Evolutionary conservation across 805 yeast genomes (phyloP).

Genomic region (Ogataea pini): DNA sequence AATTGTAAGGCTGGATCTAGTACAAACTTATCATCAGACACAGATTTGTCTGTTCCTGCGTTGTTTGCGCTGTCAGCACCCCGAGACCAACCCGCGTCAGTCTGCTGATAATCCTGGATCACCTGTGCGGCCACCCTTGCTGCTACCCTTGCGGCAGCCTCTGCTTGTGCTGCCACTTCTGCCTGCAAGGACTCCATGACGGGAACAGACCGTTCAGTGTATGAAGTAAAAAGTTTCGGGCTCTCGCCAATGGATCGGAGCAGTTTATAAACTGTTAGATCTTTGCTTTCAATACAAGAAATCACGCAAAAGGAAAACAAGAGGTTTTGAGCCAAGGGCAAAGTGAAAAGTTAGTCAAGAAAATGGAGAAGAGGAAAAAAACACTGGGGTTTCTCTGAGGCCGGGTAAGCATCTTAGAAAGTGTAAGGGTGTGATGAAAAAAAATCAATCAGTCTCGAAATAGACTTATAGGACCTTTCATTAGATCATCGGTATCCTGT

Average conservation of each 20-base stretch:
- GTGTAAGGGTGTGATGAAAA: too few species aligned
- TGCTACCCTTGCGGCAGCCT: conserved; percentile 19
- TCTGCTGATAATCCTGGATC: conserved; percentile 20
- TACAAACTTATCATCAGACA: conserved; percentile 22
- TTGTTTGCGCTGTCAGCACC: conserved; percentile 1
- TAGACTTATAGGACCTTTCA: too few species aligned
- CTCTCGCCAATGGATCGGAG: not conserved
- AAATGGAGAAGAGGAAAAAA: not conserved
- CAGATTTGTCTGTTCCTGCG: conserved; percentile 4
- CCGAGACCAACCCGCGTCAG: conserved; percentile 15
- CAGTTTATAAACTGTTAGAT: not conserved
- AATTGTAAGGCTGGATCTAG: conserved; percentile 30
- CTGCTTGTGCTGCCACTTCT: conserved; percentile 20
- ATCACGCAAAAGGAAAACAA: conserved; percentile 6
- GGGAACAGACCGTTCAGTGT: not conserved
- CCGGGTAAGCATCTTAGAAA: conserved; percentile 1
- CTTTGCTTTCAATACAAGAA: not conserved
- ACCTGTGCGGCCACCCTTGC: conserved; percentile 25
- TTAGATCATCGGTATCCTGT: too few species aligned
- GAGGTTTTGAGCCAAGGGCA: conserved; percentile 18
- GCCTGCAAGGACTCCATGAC: conserved; percentile 24
- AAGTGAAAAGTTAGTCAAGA: not conserved
- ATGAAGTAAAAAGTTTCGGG: not conserved
- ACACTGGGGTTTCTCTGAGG: too few species aligned
- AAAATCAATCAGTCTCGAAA: too few species aligned